These are phyloP conservation scores for Salix purpurea DNA, from an alignment of 345 rosid genomes.

Conservation along the genomic window DNA sequence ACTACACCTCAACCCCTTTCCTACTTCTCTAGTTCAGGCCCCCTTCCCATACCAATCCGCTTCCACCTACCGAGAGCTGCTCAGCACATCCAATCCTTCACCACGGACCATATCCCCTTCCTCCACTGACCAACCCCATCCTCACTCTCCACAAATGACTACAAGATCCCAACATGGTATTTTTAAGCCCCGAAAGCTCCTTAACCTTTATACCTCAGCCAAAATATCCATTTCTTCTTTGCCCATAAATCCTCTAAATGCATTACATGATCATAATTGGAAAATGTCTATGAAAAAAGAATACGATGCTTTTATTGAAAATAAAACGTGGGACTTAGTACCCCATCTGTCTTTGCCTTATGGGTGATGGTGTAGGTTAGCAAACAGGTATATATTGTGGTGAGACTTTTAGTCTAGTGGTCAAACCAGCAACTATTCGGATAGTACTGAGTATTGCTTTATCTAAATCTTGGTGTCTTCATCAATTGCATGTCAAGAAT, in stretches of 20 bases:
- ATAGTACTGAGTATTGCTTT: background rate
- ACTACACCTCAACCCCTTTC: no score
- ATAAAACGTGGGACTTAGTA: slow-evolving; percentile 5
- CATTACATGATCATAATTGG: background rate
- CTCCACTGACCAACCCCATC: no score
- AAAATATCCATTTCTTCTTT: background rate
- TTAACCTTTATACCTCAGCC: no score
- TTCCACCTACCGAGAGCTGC: no score
- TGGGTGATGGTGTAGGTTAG: background rate
- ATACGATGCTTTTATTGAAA: slow-evolving; percentile 1
- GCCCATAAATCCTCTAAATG: background rate
- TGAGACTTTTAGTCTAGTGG: background rate
- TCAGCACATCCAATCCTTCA: no score
- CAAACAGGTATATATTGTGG: background rate
- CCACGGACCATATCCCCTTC: no score
- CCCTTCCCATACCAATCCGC: no score
- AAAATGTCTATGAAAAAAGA: background rate
- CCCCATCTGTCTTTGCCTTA: background rate
- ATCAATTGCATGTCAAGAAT: no score
- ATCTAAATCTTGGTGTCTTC: background rate
- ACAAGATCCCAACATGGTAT: no score
- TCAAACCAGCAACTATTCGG: background rate
- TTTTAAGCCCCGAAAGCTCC: no score
- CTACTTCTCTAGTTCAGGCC: no score
- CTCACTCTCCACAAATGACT: no score